These are phyloP conservation scores for Penicillium sp. DNA, from an alignment of 2,329 filamentous ascomycete genomes.

Conservation along the genomic window DNA sequence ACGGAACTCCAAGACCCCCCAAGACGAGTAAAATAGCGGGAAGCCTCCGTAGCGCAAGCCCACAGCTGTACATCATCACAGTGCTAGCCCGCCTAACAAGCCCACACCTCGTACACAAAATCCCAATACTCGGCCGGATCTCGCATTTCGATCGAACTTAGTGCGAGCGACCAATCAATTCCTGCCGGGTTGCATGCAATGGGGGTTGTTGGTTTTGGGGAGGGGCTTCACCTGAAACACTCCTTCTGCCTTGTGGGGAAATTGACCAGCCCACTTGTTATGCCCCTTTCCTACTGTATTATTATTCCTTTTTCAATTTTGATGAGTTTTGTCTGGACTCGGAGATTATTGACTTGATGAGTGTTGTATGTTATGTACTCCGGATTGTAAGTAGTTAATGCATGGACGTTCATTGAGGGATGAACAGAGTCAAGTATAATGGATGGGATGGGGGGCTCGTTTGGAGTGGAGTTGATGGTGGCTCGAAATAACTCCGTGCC, in stretches of 20 bases:
- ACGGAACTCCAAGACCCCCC: not conserved
- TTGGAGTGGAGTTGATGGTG: not conserved
- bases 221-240: conserved; percentile 26
- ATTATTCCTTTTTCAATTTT: not conserved
- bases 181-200: not conserved
- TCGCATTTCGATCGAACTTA: conserved; percentile 19
- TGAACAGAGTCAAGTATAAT: not conserved
- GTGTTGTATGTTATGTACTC: not conserved
- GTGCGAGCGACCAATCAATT: conserved; percentile 15
- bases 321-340: not conserved
- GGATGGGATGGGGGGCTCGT: not conserved
- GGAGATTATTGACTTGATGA: not conserved
- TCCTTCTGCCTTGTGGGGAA: conserved; percentile 26
- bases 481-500: not conserved
- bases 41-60: conserved; percentile 5
- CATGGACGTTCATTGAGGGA: not conserved
- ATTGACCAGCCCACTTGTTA: not conserved
- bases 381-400: not conserved
- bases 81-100: not conserved
- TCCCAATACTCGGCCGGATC: conserved; percentile 26
- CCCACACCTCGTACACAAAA: not conserved
- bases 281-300: not conserved
- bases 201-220: not conserved
- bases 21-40: not conserved
- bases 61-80: conserved; percentile 8